Evolutionary conservation across 495 filamentous ascomycete genomes (phyloP).

Genomic region (Penicillium verhagenii): DNA sequence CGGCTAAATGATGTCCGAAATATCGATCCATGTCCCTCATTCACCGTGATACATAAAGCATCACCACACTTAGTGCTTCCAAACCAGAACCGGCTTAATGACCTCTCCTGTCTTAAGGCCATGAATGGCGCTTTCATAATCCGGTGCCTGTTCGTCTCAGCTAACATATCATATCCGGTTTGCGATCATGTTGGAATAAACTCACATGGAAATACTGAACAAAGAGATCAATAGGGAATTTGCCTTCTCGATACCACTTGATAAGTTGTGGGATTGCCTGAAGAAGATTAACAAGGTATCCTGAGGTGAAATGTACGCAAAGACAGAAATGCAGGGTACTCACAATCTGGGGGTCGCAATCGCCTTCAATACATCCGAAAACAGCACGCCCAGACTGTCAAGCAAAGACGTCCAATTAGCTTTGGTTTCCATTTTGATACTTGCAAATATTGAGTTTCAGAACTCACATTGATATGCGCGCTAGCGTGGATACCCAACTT

Average conservation of each 20-base stretch:
- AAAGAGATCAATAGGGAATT: conserved; percentile 25
- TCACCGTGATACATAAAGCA: too few species aligned
- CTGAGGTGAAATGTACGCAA: too few species aligned
- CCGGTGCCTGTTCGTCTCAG: background rate
- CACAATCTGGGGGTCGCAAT: conserved; percentile 16
- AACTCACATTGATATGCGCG: conserved; percentile 18
- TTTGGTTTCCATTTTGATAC: too few species aligned
- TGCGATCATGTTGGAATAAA: background rate
- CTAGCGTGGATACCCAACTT: conserved; percentile 12
- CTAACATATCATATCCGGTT: background rate
- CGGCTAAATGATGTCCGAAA: too few species aligned
- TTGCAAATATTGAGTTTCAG: background rate
- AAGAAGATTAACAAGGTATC: background rate
- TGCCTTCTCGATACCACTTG: conserved; percentile 33
- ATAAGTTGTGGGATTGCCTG: conserved; percentile 37
- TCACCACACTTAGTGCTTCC: conserved; percentile 2
- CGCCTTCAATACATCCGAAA: conserved; percentile 22
- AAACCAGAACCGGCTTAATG: conserved; percentile 10
- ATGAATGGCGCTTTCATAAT: background rate
- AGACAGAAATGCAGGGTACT: background rate
- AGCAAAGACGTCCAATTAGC: background rate
- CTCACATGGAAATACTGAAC: conserved; percentile 6
- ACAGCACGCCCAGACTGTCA: conserved; percentile 16
- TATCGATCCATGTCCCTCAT: too few species aligned
- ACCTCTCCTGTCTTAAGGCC: background rate